Percentiles rank a stretch among this genome's conserved stretches.
Conservation (phyloP, 2,329 filamentous ascomycete genomes). For the Colletotrichum lindemuthianum region DNA sequence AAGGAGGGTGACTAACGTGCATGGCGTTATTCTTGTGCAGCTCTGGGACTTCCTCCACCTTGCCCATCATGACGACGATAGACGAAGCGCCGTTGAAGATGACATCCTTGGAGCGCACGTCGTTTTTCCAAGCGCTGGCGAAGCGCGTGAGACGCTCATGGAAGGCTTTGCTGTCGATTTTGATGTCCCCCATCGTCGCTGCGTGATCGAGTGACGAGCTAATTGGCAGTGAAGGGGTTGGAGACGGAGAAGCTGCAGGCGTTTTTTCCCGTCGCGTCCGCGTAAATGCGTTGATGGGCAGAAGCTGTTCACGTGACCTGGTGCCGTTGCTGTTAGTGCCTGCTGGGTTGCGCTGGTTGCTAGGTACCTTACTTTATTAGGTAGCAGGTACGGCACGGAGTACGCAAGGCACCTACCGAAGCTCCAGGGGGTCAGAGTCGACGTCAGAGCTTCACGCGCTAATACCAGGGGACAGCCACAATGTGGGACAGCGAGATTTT, state of each 20-base stretch:
- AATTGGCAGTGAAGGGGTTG: conserved; percentile 24
- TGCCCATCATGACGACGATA: conserved; percentile 92
- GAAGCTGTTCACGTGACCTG: conserved; percentile 37
- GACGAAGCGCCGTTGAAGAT: conserved; percentile 88
- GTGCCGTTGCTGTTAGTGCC: conserved; percentile 1
- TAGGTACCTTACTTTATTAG: not conserved
- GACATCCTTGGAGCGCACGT: conserved; percentile 84
- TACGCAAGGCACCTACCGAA: not conserved
- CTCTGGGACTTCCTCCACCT: conserved; percentile 86
- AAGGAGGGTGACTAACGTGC: conserved; percentile 72
- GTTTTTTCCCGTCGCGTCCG: conserved; percentile 39
- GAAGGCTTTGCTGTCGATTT: conserved; percentile 93
- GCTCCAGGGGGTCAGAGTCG: not conserved
- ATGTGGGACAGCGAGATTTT: too few relatives aligned
- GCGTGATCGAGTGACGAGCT: conserved; percentile 40
- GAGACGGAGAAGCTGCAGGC: conserved; percentile 25
- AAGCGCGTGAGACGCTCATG: conserved; percentile 92
- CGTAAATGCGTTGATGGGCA: conserved; percentile 52
- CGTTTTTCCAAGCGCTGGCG: conserved; percentile 92
- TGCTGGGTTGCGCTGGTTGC: conserved; percentile 6
- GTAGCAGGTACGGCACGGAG: too few relatives aligned
- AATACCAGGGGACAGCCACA: too few relatives aligned
- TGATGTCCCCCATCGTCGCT: conserved; percentile 79
- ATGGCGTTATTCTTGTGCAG: conserved; percentile 97
- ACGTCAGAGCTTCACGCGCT: conserved; percentile 10